phyloP scores from a whole-genome alignment of 768 basidiomycete genomes.

The Termitomyces titanicus region DNA sequence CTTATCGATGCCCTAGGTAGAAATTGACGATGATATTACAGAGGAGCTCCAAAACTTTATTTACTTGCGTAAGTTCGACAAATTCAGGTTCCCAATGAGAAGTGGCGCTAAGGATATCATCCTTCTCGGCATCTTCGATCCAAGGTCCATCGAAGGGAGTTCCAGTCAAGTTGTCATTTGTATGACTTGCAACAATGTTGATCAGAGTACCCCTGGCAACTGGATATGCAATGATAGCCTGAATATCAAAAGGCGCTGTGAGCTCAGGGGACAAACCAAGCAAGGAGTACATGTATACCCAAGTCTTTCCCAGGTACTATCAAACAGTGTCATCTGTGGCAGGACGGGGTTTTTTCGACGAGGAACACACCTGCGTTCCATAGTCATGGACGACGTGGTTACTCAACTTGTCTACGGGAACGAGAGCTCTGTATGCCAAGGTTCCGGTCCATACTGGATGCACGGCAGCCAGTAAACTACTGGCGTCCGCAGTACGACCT shows the following conservation, averaged over 20 bases:
- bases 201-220: conserved; percentile 31
- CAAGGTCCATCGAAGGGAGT: conserved; percentile 28
- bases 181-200: conserved; percentile 30
- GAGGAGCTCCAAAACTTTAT: neutral
- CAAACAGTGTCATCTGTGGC: neutral
- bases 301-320: conserved; percentile 30
- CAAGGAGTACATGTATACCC: conserved; percentile 12
- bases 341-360: neutral
- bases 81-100: conserved; percentile 35
- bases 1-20: conserved; percentile 2
- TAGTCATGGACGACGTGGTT: conserved; percentile 2
- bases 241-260: neutral
- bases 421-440: conserved; percentile 29
- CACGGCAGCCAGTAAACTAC: conserved; percentile 11
- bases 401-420: conserved; percentile 26
- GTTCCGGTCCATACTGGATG: conserved; percentile 41
- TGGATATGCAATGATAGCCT: conserved; percentile 40
- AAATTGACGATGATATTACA: neutral
- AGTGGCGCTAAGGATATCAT: conserved; percentile 28
- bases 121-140: conserved; percentile 20
- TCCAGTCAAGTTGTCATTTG: conserved; percentile 24
- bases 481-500: conserved; percentile 6
- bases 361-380: conserved; percentile 18
- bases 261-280: neutral
- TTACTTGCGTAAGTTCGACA: conserved; percentile 24